These are phyloP conservation scores for Arthroderma sp. DNA, from an alignment of 2,329 filamentous ascomycete species.

Conservation along the genomic window DNA sequence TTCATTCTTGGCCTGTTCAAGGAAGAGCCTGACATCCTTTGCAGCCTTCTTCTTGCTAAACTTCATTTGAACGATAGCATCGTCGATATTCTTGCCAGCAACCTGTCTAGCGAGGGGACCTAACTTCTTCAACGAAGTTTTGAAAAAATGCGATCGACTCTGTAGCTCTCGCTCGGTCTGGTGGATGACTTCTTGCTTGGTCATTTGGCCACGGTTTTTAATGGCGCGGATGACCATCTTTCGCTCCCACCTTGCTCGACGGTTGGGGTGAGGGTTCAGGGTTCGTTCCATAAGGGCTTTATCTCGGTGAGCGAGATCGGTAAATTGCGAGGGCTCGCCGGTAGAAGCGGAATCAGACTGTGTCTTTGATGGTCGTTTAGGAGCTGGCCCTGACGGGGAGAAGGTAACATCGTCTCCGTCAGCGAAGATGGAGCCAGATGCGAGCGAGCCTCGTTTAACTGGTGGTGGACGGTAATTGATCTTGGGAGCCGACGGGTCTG, in stretches of 20 bases:
- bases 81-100: slow-evolving; percentile 80
- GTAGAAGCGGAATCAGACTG: slow-evolving; percentile 8
- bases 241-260: slow-evolving; percentile 63
- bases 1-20: slow-evolving; percentile 69
- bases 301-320: slow-evolving; percentile 31
- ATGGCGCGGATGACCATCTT: slow-evolving; percentile 73
- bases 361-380: slow-evolving; percentile 8
- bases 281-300: slow-evolving; percentile 47
- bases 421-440: slow-evolving; percentile 32
- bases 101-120: slow-evolving; percentile 78
- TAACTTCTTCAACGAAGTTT: slow-evolving; percentile 87
- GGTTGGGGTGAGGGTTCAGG: slow-evolving; percentile 62
- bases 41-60: slow-evolving; percentile 92
- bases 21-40: slow-evolving; percentile 62
- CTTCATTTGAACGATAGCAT: slow-evolving; percentile 87
- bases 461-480: slow-evolving; percentile 9
- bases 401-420: slow-evolving; percentile 24
- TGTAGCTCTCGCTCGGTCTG: slow-evolving; percentile 49
- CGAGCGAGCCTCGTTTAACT: slow-evolving; percentile 25
- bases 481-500: slow-evolving; percentile 5
- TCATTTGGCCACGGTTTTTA: slow-evolving; percentile 53
- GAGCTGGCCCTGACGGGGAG: slow-evolving; percentile 14
- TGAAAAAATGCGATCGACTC: slow-evolving; percentile 57
- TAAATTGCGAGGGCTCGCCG: slow-evolving; percentile 10
- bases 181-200: slow-evolving; percentile 54